Conservation (phyloP, 2,329 filamentous ascomycete species). For the Epicoccum sorghinum region DNA sequence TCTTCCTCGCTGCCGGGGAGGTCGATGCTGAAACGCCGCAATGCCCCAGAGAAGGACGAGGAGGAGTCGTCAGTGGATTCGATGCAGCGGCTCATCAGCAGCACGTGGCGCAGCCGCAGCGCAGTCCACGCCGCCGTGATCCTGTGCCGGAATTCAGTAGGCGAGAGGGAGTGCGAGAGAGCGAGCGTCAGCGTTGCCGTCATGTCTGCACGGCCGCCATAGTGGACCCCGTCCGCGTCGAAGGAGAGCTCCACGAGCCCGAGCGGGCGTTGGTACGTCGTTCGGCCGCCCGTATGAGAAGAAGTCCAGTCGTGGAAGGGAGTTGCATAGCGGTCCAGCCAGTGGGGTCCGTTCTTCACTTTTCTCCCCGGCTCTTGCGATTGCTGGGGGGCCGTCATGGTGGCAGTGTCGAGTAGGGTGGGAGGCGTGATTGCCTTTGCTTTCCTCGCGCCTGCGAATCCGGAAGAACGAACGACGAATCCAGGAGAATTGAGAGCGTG, state of each 20-base stretch:
- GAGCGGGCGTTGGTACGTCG: slow-evolving; percentile 45
- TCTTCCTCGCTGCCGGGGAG: slow-evolving; percentile 34
- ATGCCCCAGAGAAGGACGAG: background rate
- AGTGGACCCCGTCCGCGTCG: slow-evolving; percentile 52
- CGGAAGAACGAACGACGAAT: too few relatives aligned
- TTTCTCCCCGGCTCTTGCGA: background rate
- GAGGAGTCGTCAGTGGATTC: too few relatives aligned
- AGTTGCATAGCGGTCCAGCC: slow-evolving; percentile 50
- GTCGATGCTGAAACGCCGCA: slow-evolving; percentile 43
- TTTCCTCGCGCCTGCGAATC: too few relatives aligned
- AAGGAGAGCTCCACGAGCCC: slow-evolving; percentile 54
- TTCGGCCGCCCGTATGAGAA: slow-evolving; percentile 4
- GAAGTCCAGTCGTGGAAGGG: slow-evolving; percentile 46
- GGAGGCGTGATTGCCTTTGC: too few relatives aligned
- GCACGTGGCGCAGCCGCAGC: slow-evolving; percentile 47
- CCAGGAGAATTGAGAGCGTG: too few relatives aligned
- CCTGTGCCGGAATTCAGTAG: slow-evolving; percentile 38
- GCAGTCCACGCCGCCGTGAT: slow-evolving; percentile 50
- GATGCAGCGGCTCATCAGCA: slow-evolving; percentile 36
- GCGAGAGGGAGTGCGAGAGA: slow-evolving; percentile 38
- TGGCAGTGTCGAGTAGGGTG: too few relatives aligned
- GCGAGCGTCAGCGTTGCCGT: slow-evolving; percentile 48
- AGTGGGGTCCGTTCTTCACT: slow-evolving; percentile 29
- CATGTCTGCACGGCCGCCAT: slow-evolving; percentile 55
- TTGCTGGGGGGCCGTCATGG: too few relatives aligned